Base-by-base conservation (phyloP, 345 rosid genomes). In the Salix brachista region DNA sequence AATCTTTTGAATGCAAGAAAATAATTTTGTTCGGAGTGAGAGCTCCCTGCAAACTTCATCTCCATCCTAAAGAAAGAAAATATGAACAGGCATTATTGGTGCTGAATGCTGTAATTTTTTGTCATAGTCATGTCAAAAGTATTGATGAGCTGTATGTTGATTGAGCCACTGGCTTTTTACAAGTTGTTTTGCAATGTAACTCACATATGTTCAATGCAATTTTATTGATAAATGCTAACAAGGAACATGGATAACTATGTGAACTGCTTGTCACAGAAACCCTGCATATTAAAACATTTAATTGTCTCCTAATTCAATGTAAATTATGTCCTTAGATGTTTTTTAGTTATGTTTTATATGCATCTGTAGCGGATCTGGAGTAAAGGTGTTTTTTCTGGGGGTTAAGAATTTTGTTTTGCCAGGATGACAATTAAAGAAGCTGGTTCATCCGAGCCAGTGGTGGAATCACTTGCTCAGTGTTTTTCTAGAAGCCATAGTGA, bases 341-440 rank as follows among this genome's bases (percentile, higher is more conserved):
- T 26, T 67, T 65, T 37, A 12, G 58, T 62, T 54, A 50, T 39
- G 34, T 73, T 36, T 36, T 54, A 10, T 56, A 17, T 62, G 75
- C 17, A 7, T 36, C 37, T 50, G 34, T 72, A 25, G 13, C 37
- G 65, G 28, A 41, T 67, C 26, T 10, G 9, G 44, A 54, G 61
- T 36, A n/a, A 46, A 60, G 65, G 61, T 62, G 68, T 73, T 75
- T 65, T 71, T 61, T 67, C 30, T 1, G 44, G 25, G 17, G 58
- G 64, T 58, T 58, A 23, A 58, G 25, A 23, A 65, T 74, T 76
- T 54, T 81, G 61, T 79, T 80, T 83, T 72, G 62, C 79, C 93
- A 96, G 99, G 77, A 89, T 86, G 94, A 89, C 96, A n/a, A 79
- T 92, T 73, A 84, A 89, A 67, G 85, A 94, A 82, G 83, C 80